Evolutionary conservation across 2,329 filamentous ascomycete species (phyloP).

Genomic region (Ascochyta viciae-villosae): DNA sequence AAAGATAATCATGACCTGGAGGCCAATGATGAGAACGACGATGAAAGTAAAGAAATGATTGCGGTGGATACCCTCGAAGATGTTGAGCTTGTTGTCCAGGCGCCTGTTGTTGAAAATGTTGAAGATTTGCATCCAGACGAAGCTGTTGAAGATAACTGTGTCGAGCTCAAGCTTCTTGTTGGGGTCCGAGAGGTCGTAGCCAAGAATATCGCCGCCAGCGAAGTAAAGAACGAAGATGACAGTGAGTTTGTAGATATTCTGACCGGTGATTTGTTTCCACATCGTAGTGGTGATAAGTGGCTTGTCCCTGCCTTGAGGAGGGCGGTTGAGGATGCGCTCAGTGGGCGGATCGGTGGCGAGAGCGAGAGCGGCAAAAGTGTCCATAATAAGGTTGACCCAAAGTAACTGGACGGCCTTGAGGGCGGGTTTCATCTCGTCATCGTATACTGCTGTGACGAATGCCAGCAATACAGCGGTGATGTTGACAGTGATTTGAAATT

Average conservation of each 20-base stretch:
- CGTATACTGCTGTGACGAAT: constrained; percentile 92
- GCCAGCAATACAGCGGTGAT: constrained; percentile 98
- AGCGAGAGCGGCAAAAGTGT: constrained; percentile 92
- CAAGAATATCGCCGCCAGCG: constrained; percentile 63
- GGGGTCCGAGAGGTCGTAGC: constrained; percentile 54
- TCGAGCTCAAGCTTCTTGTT: constrained; percentile 56
- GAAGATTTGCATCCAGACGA: constrained; percentile 77
- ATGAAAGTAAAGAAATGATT: constrained; percentile 67
- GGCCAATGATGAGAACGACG: constrained; percentile 63
- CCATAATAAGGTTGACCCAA: constrained; percentile 97
- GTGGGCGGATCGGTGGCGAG: constrained; percentile 96
- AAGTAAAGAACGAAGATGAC: constrained; percentile 68
- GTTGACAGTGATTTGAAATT: constrained; percentile 94
- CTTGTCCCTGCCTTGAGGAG: constrained; percentile 87
- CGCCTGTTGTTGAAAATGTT: constrained; percentile 72
- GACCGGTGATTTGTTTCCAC: constrained; percentile 72
- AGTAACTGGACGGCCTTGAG: constrained; percentile 93
- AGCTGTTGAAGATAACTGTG: constrained; percentile 73
- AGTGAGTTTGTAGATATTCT: constrained; percentile 66
- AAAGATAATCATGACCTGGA: constrained; percentile 65
- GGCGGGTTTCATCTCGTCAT: constrained; percentile 83
- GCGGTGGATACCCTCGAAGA: constrained; percentile 64
- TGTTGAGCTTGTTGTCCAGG: constrained; percentile 68
- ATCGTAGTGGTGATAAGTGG: constrained; percentile 70
- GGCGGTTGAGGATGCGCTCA: constrained; percentile 90